phyloP scores from a whole-genome alignment of 75 land plant species.

The Pinus tabuliformis region DNA sequence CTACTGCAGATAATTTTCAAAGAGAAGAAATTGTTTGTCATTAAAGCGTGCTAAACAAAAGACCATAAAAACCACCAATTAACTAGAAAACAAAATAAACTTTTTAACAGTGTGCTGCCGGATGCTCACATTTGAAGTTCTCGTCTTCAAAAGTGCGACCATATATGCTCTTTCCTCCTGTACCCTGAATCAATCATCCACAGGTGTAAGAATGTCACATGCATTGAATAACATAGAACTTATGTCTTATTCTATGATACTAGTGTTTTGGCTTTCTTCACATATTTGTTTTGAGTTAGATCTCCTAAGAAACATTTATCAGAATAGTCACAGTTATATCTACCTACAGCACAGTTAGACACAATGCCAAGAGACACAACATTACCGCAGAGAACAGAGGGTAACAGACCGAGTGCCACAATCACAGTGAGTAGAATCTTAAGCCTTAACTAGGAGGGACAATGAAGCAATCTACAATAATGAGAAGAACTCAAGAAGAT shows the following conservation, averaged over 20 bases:
- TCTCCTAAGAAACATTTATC: background rate
- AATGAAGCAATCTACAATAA: no score
- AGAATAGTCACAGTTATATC: background rate
- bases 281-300: background rate
- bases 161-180: conserved; percentile 84
- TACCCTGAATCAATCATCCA: conserved; percentile 54
- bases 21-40: background rate
- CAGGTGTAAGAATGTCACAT: background rate
- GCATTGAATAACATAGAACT: background rate
- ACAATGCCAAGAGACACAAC: background rate
- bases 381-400: background rate
- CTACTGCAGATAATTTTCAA: conserved; percentile 37
- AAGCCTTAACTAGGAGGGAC: no score
- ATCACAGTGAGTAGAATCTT: no score
- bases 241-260: background rate
- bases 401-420: no score
- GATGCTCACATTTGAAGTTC: conserved; percentile 63
- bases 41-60: background rate
- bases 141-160: conserved; percentile 78
- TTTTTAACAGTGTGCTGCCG: background rate
- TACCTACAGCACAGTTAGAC: background rate
- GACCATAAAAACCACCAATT: background rate
- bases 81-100: background rate
- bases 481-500: no score
- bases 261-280: background rate